Conservation (phyloP, 805 yeast genomes). For the Nakazawaea anatomiae region DNA sequence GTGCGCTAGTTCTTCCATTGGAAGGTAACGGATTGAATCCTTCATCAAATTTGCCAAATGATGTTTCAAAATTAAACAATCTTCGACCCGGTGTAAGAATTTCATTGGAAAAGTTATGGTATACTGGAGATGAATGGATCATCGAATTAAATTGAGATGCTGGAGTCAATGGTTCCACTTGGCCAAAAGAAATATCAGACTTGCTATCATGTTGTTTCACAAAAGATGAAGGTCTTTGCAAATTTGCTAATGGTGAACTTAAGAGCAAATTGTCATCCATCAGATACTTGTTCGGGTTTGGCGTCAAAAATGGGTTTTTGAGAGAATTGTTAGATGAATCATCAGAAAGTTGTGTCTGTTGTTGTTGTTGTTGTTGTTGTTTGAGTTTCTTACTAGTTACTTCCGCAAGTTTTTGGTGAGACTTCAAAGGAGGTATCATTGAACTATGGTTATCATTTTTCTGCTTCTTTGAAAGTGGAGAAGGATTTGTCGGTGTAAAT, state of each 20-base stretch:
- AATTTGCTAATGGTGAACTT: conserved; percentile 8
- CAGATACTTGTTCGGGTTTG: conserved; percentile 1
- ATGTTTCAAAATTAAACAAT: conserved; percentile 5
- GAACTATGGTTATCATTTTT: background rate
- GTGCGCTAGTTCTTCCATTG: conserved; percentile 1
- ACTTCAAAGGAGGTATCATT: conserved; percentile 6
- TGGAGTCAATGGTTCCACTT: conserved; percentile 20
- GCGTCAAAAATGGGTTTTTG: background rate
- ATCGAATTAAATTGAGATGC: conserved; percentile 25
- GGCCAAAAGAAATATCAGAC: conserved; percentile 4
- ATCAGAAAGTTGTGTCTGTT: background rate
- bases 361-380: background rate
- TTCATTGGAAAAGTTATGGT: conserved; percentile 10
- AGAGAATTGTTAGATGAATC: background rate
- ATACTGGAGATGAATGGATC: conserved; percentile 29
- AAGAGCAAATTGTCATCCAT: conserved; percentile 1
- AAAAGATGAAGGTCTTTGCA: conserved; percentile 10
- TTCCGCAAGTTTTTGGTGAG: conserved; percentile 8
- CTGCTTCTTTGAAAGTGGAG: conserved; percentile 2
- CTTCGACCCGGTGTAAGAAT: conserved; percentile 1
- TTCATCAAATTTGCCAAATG: conserved; percentile 2
- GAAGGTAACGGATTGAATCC: background rate
- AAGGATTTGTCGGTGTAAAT: conserved; percentile 6
- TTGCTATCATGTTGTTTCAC: conserved; percentile 6
- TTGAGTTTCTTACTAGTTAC: conserved; percentile 7